Conservation (phyloP, 768 basidiomycete species). For the Suillus variegatus region DNA sequence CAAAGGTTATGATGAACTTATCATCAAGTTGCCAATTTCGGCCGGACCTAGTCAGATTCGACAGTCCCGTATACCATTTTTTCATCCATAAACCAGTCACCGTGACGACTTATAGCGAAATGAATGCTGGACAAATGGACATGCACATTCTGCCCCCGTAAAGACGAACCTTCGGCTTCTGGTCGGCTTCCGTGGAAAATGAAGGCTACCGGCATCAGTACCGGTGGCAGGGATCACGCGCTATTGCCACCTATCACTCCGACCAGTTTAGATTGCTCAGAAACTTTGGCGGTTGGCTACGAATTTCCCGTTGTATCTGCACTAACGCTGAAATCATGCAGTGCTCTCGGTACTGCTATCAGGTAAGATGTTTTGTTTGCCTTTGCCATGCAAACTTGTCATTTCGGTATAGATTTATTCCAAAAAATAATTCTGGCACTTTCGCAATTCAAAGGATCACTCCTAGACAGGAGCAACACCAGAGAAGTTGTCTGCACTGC, state of each 20-base stretch:
- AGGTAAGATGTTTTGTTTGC: slow-evolving; percentile 12
- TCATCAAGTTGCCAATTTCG: not conserved
- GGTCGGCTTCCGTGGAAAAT: not conserved
- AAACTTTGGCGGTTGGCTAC: not conserved
- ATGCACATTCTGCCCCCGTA: not conserved
- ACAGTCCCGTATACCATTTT: not conserved
- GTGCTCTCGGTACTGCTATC: not conserved
- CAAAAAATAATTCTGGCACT: not conserved
- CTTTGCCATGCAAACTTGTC: slow-evolving; percentile 28
- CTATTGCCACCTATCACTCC: not conserved
- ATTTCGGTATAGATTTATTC: not conserved
- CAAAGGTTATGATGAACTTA: no score
- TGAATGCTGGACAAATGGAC: not conserved
- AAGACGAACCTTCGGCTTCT: not conserved
- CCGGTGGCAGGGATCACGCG: not conserved
- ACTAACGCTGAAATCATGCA: not conserved
- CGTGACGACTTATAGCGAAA: not conserved
- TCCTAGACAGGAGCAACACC: not conserved
- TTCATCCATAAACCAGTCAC: not conserved
- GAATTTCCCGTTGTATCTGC: not conserved
- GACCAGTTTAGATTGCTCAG: not conserved
- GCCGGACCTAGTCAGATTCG: not conserved
- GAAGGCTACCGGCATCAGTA: not conserved
- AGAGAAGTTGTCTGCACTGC: not conserved
- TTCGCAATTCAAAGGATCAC: not conserved